These are phyloP conservation scores for Fusarium sp. DNA, from an alignment of 2,329 filamentous ascomycete species.

Conservation along the genomic window DNA sequence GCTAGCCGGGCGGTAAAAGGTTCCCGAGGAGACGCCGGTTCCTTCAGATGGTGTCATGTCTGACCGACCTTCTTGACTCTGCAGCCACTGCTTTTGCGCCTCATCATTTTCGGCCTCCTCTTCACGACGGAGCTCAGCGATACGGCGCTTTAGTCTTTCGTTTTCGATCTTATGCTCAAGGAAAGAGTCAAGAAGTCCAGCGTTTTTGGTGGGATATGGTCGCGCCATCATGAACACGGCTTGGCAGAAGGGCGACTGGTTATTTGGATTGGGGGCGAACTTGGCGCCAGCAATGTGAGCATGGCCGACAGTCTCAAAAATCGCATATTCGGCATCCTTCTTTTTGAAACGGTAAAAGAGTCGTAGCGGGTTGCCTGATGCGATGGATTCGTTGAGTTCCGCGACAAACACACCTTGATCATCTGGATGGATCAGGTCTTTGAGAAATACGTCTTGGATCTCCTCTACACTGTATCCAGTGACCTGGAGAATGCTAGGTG, in stretches of 20 bases:
- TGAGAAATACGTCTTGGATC: constrained; percentile 78
- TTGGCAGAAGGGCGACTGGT: constrained; percentile 77
- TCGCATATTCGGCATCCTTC: constrained; percentile 75
- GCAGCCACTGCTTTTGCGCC: constrained; percentile 68
- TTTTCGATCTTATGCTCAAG: constrained; percentile 98
- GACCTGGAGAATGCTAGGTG: constrained; percentile 76
- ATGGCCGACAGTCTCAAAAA: constrained; percentile 93
- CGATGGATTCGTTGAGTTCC: constrained; percentile 90
- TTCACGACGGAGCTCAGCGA: constrained; percentile 84
- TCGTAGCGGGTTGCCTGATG: constrained; percentile 79
- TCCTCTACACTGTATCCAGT: constrained; percentile 79
- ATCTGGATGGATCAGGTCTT: constrained; percentile 85
- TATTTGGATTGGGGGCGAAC: constrained; percentile 69
- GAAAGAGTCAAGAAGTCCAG: constrained; percentile 87
- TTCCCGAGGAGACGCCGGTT: constrained; percentile 49
- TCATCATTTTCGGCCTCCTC: constrained; percentile 82
- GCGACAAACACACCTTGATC: constrained; percentile 84
- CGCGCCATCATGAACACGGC: constrained; percentile 95
- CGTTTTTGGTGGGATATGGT: constrained; percentile 89
- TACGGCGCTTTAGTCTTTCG: constrained; percentile 83
- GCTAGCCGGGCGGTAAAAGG: constrained; percentile 49
- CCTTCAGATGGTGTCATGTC: constrained; percentile 62
- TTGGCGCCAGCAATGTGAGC: constrained; percentile 82
- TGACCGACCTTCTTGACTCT: constrained; percentile 65
- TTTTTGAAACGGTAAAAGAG: constrained; percentile 89